Conservation (phyloP, 306 rosid species). For the Fragaria nilgerrensis region DNA sequence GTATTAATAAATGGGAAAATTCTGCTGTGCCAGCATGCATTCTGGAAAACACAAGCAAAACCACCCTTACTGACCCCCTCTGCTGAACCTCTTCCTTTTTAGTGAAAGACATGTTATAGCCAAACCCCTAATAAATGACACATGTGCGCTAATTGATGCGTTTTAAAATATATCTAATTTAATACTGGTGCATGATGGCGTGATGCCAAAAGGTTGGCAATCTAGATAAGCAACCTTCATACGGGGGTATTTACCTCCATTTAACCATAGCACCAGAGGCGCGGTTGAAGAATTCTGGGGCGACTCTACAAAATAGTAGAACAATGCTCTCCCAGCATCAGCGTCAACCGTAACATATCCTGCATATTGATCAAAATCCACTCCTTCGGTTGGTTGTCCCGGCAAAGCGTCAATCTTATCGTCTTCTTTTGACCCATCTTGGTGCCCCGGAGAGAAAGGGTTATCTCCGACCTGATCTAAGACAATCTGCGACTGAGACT, state of each 20-base stretch:
- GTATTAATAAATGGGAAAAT: too few relatives aligned
- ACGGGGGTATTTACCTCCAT: slow-evolving; percentile 47
- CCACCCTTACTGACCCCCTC: too few relatives aligned
- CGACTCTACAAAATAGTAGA: slow-evolving; percentile 64
- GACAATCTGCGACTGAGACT: background rate
- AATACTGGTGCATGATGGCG: too few relatives aligned
- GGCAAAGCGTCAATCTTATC: slow-evolving; percentile 53
- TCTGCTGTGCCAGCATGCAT: too few relatives aligned
- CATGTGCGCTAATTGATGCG: too few relatives aligned
- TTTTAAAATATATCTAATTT: too few relatives aligned
- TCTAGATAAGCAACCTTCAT: too few relatives aligned
- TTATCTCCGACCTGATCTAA: slow-evolving; percentile 10
- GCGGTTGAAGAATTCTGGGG: slow-evolving; percentile 36
- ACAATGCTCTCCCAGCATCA: slow-evolving; percentile 45
- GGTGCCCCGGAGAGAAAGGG: slow-evolving; percentile 2
- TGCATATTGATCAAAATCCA: slow-evolving; percentile 51
- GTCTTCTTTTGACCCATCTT: slow-evolving; percentile 30
- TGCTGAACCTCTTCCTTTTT: too few relatives aligned
- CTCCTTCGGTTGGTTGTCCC: slow-evolving; percentile 52
- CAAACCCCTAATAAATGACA: too few relatives aligned
- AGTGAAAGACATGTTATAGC: too few relatives aligned
- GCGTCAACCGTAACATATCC: slow-evolving; percentile 56
- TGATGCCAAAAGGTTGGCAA: too few relatives aligned
- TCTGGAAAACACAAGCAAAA: too few relatives aligned
- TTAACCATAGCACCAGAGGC: slow-evolving; percentile 60